A percentile compares a stretch with the other conserved stretches of the same genome.
phyloP scores from a whole-genome alignment of 2,329 filamentous ascomycete genomes.

The Boeremia lycopersici region DNA sequence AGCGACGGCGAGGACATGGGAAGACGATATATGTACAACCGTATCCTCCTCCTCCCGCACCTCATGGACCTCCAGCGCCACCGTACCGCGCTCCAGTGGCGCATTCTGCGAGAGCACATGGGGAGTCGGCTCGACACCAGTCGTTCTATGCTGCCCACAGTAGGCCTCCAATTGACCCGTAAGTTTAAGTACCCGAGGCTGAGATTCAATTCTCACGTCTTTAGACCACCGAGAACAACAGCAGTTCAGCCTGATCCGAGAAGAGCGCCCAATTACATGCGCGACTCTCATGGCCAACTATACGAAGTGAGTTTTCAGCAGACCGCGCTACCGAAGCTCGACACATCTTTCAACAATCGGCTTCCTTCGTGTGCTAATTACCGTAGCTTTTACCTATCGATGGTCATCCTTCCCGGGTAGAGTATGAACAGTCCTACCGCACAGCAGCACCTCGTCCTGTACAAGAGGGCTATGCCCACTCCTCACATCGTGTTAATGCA shows the following conservation, averaged over 20 bases:
- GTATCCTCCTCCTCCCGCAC: constrained; percentile 17
- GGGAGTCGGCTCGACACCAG: constrained; percentile 12
- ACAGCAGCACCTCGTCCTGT: constrained; percentile 14
- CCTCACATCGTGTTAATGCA: constrained; percentile 24
- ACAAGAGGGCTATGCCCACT: constrained; percentile 20
- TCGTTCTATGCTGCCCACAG: constrained; percentile 14
- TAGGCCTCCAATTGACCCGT: constrained; percentile 23
- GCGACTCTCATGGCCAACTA: constrained; percentile 36
- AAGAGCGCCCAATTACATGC: constrained; percentile 25
- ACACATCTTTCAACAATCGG: constrained; percentile 6
- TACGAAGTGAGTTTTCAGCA: constrained; percentile 42
- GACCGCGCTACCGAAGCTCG: constrained; percentile 20
- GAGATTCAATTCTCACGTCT: constrained; percentile 19
- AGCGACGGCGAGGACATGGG: constrained; percentile 25
- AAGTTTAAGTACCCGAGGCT: constrained; percentile 12
- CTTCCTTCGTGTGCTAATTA: constrained; percentile 25
- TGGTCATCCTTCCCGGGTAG: constrained; percentile 20
- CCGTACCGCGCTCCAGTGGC: constrained; percentile 5
- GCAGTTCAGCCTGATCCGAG: constrained; percentile 16
- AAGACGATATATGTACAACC: constrained; percentile 33
- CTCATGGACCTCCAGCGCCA: constrained; percentile 5
- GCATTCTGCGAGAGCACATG: constrained; percentile 13
- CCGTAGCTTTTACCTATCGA: constrained; percentile 40
- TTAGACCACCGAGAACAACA: constrained; percentile 23
- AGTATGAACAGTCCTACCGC: constrained; percentile 23